These are phyloP conservation scores for Rhodomyrtus psidioides DNA, from an alignment of 441 rosid genomes.

Conservation along the genomic window DNA sequence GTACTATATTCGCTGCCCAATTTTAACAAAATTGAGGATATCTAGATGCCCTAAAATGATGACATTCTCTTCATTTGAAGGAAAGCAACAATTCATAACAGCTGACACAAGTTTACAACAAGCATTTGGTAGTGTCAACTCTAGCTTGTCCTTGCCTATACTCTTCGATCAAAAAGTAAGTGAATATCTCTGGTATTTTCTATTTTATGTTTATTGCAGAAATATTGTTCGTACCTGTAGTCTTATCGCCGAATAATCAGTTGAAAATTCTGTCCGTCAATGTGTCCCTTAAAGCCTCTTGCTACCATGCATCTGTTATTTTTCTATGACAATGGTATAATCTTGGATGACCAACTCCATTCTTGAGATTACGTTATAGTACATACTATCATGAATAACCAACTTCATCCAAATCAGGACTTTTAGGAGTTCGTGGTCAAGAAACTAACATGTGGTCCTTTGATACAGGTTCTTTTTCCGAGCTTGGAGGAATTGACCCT, in stretches of 20 bases:
- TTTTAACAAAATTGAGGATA: neutral
- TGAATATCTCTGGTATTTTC: neutral
- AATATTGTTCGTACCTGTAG: accelerated
- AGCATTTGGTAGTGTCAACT: accelerated
- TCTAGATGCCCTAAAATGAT: neutral
- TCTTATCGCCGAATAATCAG: accelerated
- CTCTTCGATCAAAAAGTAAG: neutral
- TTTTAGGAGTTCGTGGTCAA: neutral
- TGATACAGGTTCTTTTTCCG: neutral
- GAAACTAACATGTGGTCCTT: neutral
- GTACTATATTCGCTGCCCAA: accelerated
- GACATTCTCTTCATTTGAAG: neutral
- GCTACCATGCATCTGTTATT: neutral
- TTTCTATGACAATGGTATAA: neutral
- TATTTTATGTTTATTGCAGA: neutral
- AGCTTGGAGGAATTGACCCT: neutral
- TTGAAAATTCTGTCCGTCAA: neutral
- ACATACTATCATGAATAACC: too few species aligned
- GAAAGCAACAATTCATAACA: accelerated
- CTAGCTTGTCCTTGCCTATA: accelerated
- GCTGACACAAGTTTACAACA: accelerated
- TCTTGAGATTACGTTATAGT: too few species aligned
- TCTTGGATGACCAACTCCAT: neutral
- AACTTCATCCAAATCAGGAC: neutral
- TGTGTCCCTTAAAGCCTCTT: neutral